A percentile compares a stretch with the other conserved stretches of the same genome.
phyloP scores from a whole-genome alignment of 75 land plant species.

The Chamaecyparis obtusa region DNA sequence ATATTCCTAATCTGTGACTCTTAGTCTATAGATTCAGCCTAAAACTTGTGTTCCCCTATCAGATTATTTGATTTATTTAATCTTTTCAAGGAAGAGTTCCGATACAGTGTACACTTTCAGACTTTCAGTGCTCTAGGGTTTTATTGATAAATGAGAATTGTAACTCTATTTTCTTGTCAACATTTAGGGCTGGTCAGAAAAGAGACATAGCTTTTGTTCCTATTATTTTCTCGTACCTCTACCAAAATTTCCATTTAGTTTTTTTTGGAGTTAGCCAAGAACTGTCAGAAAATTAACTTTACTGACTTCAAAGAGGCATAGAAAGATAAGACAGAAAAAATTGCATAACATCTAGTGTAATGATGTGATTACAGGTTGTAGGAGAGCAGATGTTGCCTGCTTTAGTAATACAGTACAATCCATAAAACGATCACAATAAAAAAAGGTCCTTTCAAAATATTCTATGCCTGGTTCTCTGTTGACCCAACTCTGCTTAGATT shows the following conservation, averaged over 20 bases:
- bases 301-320: neutral
- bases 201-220: neutral
- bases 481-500: neutral
- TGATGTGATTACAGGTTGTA: neutral
- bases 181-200: neutral
- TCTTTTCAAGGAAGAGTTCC: neutral
- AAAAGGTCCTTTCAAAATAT: neutral
- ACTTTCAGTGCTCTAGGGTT: neutral
- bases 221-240: neutral
- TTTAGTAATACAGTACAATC: neutral
- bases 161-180: neutral
- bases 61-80: neutral
- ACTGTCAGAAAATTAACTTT: neutral
- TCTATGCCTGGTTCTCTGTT: neutral
- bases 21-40: too few species aligned
- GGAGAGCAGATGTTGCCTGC: neutral
- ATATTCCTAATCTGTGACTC: too few species aligned
- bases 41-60: too few species aligned
- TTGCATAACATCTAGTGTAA: neutral
- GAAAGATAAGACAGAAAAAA: neutral
- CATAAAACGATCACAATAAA: too few species aligned
- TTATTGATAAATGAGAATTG: neutral
- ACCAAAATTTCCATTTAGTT: neutral
- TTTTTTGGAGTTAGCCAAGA: neutral
- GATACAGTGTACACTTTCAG: neutral